Percentiles rank a stretch among this genome's conserved stretches.
Evolutionary conservation across 1,139 yeast genomes (phyloP).

Genomic region (Scheffersomyces quercinus): DNA sequence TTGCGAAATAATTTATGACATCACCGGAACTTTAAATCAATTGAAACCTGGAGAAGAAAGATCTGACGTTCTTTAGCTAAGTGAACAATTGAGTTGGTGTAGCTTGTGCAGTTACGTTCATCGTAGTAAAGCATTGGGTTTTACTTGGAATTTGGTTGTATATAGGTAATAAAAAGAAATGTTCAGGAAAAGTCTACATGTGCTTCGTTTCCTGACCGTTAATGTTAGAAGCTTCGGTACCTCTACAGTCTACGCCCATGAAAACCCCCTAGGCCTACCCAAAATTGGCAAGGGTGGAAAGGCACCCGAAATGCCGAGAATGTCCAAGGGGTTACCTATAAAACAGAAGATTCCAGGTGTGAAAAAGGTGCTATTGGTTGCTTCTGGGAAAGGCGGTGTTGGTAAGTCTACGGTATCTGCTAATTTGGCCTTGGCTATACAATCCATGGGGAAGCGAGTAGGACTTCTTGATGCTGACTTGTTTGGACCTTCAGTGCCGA

Average conservation of each 20-base stretch:
- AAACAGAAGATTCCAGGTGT: constrained; percentile 62
- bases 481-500: constrained; percentile 84
- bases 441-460: constrained; percentile 53
- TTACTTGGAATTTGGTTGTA: no score
- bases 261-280: constrained; percentile 63
- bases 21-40: no score
- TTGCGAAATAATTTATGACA: no score
- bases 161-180: neutral
- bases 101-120: no score
- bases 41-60: no score
- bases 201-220: neutral
- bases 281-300: constrained; percentile 18
- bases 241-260: constrained; percentile 25
- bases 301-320: constrained; percentile 35
- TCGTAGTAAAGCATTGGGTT: no score
- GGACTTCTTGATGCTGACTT: constrained; percentile 81
- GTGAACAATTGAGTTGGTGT: no score
- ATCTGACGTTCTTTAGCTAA: no score
- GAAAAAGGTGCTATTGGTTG: constrained; percentile 60
- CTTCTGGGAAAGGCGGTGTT: constrained; percentile 84
- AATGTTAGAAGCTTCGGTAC: neutral
- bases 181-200: neutral
- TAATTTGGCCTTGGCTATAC: constrained; percentile 67
- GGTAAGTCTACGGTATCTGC: constrained; percentile 63
- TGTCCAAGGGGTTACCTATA: constrained; percentile 54